Evolutionary conservation across 1,284 basidiomycete genomes (phyloP).

Genomic region (Abortiporus biennis): DNA sequence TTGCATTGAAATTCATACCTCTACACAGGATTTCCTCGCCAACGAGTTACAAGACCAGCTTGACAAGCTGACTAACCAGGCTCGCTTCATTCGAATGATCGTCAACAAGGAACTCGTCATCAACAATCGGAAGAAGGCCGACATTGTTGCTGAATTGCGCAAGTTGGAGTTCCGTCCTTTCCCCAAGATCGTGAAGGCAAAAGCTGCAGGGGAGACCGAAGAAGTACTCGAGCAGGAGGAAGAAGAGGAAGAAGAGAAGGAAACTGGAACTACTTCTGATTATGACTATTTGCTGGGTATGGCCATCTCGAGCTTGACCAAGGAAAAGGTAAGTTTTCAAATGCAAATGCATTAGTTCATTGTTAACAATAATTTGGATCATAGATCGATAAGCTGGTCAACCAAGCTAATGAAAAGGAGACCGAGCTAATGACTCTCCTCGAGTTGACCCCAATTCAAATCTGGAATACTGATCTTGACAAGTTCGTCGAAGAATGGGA

Average conservation of each 20-base stretch:
- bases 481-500: constrained; percentile 83
- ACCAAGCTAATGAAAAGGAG: constrained; percentile 83
- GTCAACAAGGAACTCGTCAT: constrained; percentile 86
- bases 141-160: constrained; percentile 83
- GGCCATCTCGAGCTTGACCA: constrained; percentile 93
- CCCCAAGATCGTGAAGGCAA: constrained; percentile 71
- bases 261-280: constrained; percentile 50
- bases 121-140: constrained; percentile 86
- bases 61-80: constrained; percentile 91
- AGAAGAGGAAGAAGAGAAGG: constrained; percentile 51
- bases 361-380: constrained; percentile 3
- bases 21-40: constrained; percentile 73
- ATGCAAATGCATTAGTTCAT: no score
- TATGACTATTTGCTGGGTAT: constrained; percentile 95
- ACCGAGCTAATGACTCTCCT: constrained; percentile 77
- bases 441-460: constrained; percentile 72
- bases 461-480: constrained; percentile 93
- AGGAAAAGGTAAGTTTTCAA: constrained; percentile 69
- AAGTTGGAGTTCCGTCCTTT: constrained; percentile 85
- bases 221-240: constrained; percentile 58
- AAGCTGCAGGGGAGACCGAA: constrained; percentile 67
- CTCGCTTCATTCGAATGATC: constrained; percentile 97
- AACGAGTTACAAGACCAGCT: constrained; percentile 80
- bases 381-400: constrained; percentile 81
- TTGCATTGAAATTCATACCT: neutral